Evolutionary conservation across 495 filamentous ascomycete genomes (phyloP).

Genomic region (Penicillium pulvis): DNA sequence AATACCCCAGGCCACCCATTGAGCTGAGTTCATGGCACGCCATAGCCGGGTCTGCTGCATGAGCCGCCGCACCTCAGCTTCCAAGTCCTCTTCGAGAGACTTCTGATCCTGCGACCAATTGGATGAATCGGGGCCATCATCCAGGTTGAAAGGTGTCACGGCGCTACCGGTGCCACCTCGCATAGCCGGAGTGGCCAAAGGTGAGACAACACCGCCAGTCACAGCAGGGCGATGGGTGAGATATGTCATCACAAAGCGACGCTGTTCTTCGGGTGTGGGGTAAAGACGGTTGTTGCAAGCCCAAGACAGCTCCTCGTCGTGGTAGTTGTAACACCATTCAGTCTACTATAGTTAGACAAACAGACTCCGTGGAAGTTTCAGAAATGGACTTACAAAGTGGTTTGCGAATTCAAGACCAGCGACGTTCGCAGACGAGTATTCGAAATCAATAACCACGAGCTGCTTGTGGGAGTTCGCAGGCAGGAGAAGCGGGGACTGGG

Average conservation of each 20-base stretch:
- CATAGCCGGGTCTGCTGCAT: constrained; percentile 79
- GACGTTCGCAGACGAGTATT: constrained; percentile 91
- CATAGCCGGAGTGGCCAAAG: constrained; percentile 50
- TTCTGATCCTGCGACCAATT: constrained; percentile 53
- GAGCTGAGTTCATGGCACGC: constrained; percentile 81
- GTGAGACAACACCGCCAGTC: constrained; percentile 54
- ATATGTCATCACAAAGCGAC: constrained; percentile 82
- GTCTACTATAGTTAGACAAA: constrained; percentile 42
- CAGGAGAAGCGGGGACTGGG: constrained; percentile 83
- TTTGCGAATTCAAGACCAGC: constrained; percentile 94
- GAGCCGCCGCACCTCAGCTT: constrained; percentile 66
- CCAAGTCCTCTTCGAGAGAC: constrained; percentile 57
- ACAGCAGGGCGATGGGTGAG: constrained; percentile 73
- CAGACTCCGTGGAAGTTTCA: background rate
- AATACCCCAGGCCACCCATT: constrained; percentile 96
- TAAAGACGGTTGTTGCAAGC: constrained; percentile 68
- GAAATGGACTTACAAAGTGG: constrained; percentile 70
- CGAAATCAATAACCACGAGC: constrained; percentile 96
- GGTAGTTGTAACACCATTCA: constrained; percentile 99
- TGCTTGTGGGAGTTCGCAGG: constrained; percentile 93
- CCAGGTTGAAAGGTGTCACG: constrained; percentile 38
- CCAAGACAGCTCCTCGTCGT: constrained; percentile 64
- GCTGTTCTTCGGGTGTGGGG: constrained; percentile 79
- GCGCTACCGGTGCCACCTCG: constrained; percentile 36
- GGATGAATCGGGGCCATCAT: constrained; percentile 31